Evolutionary conservation across 495 filamentous ascomycete genomes (phyloP).

Genomic region (Chlorociboria aeruginascens): DNA sequence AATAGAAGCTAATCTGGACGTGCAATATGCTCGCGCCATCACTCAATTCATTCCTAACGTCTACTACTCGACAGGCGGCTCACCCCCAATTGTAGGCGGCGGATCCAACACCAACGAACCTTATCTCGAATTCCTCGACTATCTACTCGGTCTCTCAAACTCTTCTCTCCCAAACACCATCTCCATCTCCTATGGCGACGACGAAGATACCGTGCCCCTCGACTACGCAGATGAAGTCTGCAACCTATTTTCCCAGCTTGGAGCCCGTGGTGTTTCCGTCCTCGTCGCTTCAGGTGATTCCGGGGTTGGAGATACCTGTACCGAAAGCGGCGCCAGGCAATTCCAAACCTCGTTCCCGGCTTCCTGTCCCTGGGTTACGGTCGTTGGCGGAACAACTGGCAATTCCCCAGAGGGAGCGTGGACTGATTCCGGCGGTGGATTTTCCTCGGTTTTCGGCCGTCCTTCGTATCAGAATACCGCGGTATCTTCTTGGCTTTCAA

Average conservation of each 20-base stretch:
- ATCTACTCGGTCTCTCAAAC: slow-evolving; percentile 43
- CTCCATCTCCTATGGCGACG: slow-evolving; percentile 63
- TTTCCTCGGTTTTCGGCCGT: slow-evolving; percentile 54
- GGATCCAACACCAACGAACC: slow-evolving; percentile 55
- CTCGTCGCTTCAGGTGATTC: slow-evolving; percentile 67
- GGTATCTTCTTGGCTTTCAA: slow-evolving; percentile 12
- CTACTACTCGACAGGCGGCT: slow-evolving; percentile 15
- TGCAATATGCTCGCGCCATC: slow-evolving; percentile 33
- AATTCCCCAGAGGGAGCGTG: slow-evolving; percentile 45
- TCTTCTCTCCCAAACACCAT: slow-evolving; percentile 59
- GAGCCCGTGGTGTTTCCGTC: slow-evolving; percentile 59
- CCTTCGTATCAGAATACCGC: slow-evolving; percentile 48
- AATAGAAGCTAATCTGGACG: slow-evolving; percentile 60
- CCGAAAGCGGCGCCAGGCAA: background rate
- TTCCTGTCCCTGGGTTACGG: slow-evolving; percentile 70
- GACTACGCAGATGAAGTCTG: slow-evolving; percentile 55
- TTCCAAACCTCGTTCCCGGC: slow-evolving; percentile 45
- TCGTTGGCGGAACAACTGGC: slow-evolving; percentile 55
- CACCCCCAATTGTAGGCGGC: slow-evolving; percentile 7
- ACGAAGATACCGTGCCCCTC: slow-evolving; percentile 50
- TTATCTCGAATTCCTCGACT: slow-evolving; percentile 68
- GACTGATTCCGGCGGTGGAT: slow-evolving; percentile 53
- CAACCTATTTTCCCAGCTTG: slow-evolving; percentile 59
- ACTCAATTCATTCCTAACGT: slow-evolving; percentile 15
- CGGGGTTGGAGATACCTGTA: slow-evolving; percentile 50